These are phyloP conservation scores for Ampelomyces quisqualis DNA, from an alignment of 2,329 filamentous ascomycete genomes.

Conservation along the genomic window DNA sequence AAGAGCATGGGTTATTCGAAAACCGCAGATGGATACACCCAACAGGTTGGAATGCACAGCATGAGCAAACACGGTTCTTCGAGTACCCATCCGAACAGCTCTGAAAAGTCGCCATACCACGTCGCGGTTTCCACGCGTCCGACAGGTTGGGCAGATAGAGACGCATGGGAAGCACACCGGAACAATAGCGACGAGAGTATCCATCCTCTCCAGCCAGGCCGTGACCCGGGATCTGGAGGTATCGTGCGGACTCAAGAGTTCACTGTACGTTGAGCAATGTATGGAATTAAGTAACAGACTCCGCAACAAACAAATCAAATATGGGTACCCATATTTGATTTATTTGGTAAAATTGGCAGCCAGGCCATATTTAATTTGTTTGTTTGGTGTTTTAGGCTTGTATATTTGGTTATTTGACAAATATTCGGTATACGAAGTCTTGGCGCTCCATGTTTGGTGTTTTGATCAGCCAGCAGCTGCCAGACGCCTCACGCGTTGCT, in stretches of 20 bases:
- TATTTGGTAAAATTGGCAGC: too few relatives aligned
- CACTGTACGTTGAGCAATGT: conserved; percentile 11
- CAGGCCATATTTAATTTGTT: too few relatives aligned
- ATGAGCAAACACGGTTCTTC: conserved; percentile 1
- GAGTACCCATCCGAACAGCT: conserved; percentile 2
- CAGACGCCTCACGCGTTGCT: too few relatives aligned
- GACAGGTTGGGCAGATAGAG: conserved; percentile 17
- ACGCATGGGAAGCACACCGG: conserved; percentile 19
- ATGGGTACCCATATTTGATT: too few relatives aligned
- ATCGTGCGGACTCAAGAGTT: conserved; percentile 27
- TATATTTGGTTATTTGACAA: too few relatives aligned
- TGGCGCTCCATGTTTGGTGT: too few relatives aligned
- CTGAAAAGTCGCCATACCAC: conserved; percentile 14
- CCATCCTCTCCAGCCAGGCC: conserved; percentile 11
- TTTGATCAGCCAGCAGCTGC: too few relatives aligned
- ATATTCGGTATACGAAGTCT: too few relatives aligned
- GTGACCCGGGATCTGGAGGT: conserved; percentile 8
- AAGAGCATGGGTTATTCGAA: conserved; percentile 23
- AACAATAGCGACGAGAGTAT: conserved; percentile 24
- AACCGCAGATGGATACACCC: conserved; percentile 12
- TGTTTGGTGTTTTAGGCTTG: too few relatives aligned
- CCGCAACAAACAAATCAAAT: too few relatives aligned
- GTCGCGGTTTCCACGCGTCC: conserved; percentile 16
- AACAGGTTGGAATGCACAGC: conserved; percentile 18
- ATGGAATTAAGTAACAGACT: too few relatives aligned